phyloP scores from a whole-genome alignment of 2,329 filamentous ascomycete species.

The Dactylellina cionopaga region DNA sequence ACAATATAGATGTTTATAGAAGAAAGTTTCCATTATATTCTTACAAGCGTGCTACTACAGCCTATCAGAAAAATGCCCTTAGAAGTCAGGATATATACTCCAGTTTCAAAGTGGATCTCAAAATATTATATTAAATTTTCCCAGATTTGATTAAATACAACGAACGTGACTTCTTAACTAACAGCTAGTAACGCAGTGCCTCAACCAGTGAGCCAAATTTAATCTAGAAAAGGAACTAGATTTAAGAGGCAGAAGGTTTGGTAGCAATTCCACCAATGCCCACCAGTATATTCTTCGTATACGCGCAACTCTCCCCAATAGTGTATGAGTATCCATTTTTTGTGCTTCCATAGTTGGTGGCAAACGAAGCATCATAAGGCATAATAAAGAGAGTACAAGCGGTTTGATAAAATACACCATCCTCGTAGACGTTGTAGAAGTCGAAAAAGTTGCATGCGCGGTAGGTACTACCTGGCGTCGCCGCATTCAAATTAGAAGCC shows the following conservation, averaged over 20 bases:
- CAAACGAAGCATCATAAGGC: conserved; percentile 10
- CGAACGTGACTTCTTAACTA: too few relatives aligned
- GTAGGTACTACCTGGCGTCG: neutral
- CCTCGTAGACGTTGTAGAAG: conserved; percentile 26
- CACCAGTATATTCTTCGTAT: conserved; percentile 6
- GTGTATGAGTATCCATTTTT: conserved; percentile 11
- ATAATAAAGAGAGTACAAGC: conserved; percentile 19
- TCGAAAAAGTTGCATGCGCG: conserved; percentile 27
- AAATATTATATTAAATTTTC: too few relatives aligned
- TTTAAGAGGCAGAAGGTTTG: neutral
- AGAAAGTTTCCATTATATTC: too few relatives aligned
- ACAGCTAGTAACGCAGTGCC: too few relatives aligned
- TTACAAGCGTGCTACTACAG: too few relatives aligned
- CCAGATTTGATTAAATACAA: too few relatives aligned
- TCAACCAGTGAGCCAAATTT: too few relatives aligned
- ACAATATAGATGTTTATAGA: too few relatives aligned
- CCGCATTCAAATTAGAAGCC: neutral
- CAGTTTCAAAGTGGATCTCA: too few relatives aligned
- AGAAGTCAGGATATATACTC: too few relatives aligned
- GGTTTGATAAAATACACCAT: conserved; percentile 5
- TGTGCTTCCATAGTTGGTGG: conserved; percentile 6
- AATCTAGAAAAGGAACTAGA: too few relatives aligned
- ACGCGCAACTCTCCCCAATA: conserved; percentile 21
- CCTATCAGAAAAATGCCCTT: too few relatives aligned
- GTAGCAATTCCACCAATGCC: conserved; percentile 8